phyloP scores from a whole-genome alignment of 2,329 filamentous ascomycete genomes.

The Nigrograna mackinnonii region DNA sequence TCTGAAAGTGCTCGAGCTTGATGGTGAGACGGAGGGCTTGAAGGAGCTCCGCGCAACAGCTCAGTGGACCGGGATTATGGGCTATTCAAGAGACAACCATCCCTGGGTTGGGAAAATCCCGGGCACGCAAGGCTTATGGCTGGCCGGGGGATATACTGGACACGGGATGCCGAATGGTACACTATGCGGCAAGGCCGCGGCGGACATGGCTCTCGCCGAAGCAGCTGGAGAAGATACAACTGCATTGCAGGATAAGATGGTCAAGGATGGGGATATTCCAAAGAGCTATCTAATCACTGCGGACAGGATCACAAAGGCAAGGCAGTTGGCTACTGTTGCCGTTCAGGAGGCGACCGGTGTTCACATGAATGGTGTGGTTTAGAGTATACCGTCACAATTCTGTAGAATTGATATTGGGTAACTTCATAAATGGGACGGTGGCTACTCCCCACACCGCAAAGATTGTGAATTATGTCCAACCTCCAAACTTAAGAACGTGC shows the following conservation, averaged over 20 bases:
- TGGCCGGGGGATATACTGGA: slow-evolving; percentile 69
- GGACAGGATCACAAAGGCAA: slow-evolving; percentile 36
- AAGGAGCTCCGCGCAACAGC: slow-evolving; percentile 51
- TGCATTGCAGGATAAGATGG: slow-evolving; percentile 31
- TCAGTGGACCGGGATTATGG: slow-evolving; percentile 81
- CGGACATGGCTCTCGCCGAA: slow-evolving; percentile 59
- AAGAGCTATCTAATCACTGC: slow-evolving; percentile 40
- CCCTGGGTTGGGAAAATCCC: slow-evolving; percentile 76
- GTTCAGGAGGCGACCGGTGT: slow-evolving; percentile 33
- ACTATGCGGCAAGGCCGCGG: slow-evolving; percentile 66
- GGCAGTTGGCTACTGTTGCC: slow-evolving; percentile 34
- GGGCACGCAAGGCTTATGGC: slow-evolving; percentile 59
- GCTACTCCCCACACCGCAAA: no score
- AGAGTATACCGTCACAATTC: no score
- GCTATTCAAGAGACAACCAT: slow-evolving; percentile 67
- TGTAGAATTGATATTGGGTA: no score
- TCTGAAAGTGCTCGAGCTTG: slow-evolving; percentile 38
- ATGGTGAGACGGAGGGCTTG: slow-evolving; percentile 37
- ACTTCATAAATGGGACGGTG: no score
- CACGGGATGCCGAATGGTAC: slow-evolving; percentile 79
- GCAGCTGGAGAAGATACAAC: slow-evolving; percentile 36
- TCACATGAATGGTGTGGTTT: slow-evolving; percentile 1
- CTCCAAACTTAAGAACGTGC: no score
- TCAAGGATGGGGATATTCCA: slow-evolving; percentile 38
- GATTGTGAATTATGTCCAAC: no score